A percentile compares a stretch with the other conserved stretches of the same genome.
Evolutionary conservation across 2,329 filamentous ascomycete species (phyloP).

Genomic region (Teratosphaeria viscida): DNA sequence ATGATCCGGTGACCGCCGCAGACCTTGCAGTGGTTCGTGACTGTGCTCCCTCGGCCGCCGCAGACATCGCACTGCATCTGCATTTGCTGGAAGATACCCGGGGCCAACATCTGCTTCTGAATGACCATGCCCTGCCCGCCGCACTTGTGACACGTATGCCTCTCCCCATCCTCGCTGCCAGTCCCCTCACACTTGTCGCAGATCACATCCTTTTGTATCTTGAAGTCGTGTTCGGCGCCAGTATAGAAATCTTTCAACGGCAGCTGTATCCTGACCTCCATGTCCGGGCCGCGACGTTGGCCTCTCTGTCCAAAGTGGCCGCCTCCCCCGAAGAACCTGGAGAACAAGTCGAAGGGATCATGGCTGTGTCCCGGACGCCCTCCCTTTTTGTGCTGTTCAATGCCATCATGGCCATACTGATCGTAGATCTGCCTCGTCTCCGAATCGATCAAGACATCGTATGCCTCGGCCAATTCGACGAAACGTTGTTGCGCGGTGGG

Average conservation of each 20-base stretch:
- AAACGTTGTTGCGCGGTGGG: conserved; percentile 78
- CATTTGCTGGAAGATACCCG: conserved; percentile 97
- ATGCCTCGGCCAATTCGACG: conserved; percentile 86
- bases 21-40: conserved; percentile 72
- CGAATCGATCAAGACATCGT: conserved; percentile 75
- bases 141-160: conserved; percentile 66
- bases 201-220: conserved; percentile 87
- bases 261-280: conserved; percentile 73
- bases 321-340: conserved; percentile 84
- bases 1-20: conserved; percentile 73
- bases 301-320: conserved; percentile 62
- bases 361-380: conserved; percentile 49
- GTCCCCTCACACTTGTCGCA: conserved; percentile 85
- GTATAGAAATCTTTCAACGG: conserved; percentile 88
- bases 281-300: conserved; percentile 73
- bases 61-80: conserved; percentile 85
- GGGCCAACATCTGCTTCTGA: conserved; percentile 83
- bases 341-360: conserved; percentile 94
- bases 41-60: conserved; percentile 75
- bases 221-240: conserved; percentile 75
- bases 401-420: conserved; percentile 81
- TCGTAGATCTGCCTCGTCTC: conserved; percentile 86
- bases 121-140: conserved; percentile 73
- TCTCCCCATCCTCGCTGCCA: conserved; percentile 67
- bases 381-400: conserved; percentile 71